Conservation (phyloP, 768 basidiomycete species). For the Pleurotus giganteus region DNA sequence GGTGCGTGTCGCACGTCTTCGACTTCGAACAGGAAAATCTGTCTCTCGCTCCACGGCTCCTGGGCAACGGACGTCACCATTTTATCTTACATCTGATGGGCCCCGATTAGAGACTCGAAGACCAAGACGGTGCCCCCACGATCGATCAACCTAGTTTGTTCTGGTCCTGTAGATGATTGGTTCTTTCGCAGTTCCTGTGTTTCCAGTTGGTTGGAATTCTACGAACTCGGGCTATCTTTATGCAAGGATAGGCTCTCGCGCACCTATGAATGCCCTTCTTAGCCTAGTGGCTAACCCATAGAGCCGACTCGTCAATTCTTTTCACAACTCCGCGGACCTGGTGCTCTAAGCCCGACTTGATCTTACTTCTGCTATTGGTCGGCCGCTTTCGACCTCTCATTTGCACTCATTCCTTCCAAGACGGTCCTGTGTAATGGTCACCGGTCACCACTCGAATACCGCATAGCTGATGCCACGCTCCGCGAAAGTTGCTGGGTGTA, state of each 20-base stretch:
- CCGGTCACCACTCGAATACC: background rate
- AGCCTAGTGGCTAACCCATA: no score
- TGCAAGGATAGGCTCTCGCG: no score
- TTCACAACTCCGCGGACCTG: constrained; percentile 6
- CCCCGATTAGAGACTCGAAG: no score
- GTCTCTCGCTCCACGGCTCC: background rate
- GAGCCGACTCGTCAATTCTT: no score
- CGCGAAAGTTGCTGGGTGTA: background rate
- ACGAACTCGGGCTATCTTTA: background rate
- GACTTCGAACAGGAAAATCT: background rate
- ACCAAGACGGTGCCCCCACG: no score
- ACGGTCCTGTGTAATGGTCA: no score
- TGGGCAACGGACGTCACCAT: background rate
- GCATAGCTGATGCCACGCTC: background rate
- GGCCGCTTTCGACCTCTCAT: background rate
- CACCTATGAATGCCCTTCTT: no score
- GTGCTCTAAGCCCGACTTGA: background rate
- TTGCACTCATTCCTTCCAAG: no score
- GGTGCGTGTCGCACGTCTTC: background rate
- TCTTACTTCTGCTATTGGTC: background rate
- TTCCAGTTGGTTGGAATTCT: background rate
- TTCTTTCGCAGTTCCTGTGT: background rate
- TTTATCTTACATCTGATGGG: background rate
- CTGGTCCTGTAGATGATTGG: background rate
- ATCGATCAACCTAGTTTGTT: background rate